Evolutionary conservation across 768 basidiomycete species (phyloP).

Genomic region (Candolleomyces eurysporus): DNA sequence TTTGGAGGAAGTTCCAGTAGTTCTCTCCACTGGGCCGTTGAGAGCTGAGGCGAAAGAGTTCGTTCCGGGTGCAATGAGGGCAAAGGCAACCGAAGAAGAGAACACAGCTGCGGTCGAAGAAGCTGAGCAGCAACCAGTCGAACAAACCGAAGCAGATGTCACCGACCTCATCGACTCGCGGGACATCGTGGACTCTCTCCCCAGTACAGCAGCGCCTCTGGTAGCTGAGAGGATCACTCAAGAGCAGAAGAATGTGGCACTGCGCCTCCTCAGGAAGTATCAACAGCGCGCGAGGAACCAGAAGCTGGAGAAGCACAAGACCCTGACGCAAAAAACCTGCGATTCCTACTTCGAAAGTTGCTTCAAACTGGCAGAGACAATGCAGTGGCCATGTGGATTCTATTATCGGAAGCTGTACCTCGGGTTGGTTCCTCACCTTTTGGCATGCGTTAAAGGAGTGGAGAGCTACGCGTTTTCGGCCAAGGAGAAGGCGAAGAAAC

Average conservation of each 20-base stretch:
- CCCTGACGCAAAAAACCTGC: constrained; percentile 4
- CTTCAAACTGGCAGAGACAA: constrained; percentile 12
- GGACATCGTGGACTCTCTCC: constrained; percentile 12
- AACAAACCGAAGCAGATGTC: constrained; percentile 21
- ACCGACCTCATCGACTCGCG: constrained; percentile 18
- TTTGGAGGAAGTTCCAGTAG: constrained; percentile 13
- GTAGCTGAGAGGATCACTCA: background rate
- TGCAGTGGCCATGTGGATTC: constrained; percentile 18
- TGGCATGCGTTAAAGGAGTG: constrained; percentile 17
- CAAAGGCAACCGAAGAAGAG: background rate
- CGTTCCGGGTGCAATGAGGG: constrained; percentile 9
- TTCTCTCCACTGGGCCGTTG: constrained; percentile 11
- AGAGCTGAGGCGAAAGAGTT: constrained; percentile 19
- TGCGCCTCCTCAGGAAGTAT: constrained; percentile 9
- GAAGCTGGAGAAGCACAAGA: constrained; percentile 10
- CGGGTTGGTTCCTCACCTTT: constrained; percentile 20
- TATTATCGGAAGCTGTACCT: constrained; percentile 20
- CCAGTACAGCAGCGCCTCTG: constrained; percentile 10
- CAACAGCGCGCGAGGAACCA: constrained; percentile 6
- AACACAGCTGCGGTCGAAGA: constrained; percentile 4
- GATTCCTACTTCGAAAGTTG: constrained; percentile 14
- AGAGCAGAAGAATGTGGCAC: constrained; percentile 12
- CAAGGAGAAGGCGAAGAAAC: constrained; percentile 16
- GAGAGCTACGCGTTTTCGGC: constrained; percentile 4
- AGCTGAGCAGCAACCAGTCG: constrained; percentile 6